A percentile compares a stretch with the other conserved stretches of the same genome.
These are phyloP conservation scores for Phyllosticta citribraziliensis DNA, from an alignment of 2,329 filamentous ascomycete genomes.

Conservation along the genomic window DNA sequence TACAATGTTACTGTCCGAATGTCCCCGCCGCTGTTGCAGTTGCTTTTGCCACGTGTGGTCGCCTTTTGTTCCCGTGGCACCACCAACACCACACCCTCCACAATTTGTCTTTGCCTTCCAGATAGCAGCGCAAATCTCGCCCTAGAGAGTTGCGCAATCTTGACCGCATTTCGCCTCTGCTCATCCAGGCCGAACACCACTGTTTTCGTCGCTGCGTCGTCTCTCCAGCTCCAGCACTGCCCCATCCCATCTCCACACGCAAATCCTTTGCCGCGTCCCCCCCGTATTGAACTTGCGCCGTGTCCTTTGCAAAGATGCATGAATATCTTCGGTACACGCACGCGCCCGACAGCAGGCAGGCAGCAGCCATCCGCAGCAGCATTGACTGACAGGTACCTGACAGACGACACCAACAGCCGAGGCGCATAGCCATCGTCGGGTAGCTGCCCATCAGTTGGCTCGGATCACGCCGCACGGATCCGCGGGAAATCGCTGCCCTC, in stretches of 20 bases:
- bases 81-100: background rate
- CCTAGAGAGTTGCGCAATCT: background rate
- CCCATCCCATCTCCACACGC: background rate
- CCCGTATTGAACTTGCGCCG: background rate
- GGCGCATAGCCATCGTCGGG: background rate
- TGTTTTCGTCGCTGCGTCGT: background rate
- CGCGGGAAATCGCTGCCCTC: background rate
- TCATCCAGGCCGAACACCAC: background rate
- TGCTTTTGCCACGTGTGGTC: background rate
- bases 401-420: background rate
- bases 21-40: background rate
- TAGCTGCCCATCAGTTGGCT: background rate
- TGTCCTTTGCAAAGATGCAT: background rate
- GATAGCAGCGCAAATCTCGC: background rate
- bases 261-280: background rate
- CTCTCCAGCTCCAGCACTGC: background rate
- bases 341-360: background rate
- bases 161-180: background rate
- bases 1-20: background rate
- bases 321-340: background rate
- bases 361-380: background rate
- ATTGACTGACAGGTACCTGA: background rate
- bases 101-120: background rate
- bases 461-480: background rate
- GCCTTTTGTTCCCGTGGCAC: background rate